Evolutionary conservation across 1,284 basidiomycete species (phyloP).

Genomic region (Tylopilus orsonianus): DNA sequence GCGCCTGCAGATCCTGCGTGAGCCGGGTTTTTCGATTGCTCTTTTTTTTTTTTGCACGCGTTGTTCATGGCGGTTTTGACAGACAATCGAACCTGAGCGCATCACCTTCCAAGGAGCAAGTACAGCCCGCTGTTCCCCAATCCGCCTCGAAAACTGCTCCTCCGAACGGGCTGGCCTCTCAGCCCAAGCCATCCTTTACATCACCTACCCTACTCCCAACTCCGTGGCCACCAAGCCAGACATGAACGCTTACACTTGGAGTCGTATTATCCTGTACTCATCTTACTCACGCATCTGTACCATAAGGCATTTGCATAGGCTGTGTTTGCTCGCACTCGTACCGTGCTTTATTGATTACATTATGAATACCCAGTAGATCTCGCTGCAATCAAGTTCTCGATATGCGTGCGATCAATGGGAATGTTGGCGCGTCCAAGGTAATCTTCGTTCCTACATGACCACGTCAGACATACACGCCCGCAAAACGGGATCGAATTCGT

Average conservation of each 20-base stretch:
- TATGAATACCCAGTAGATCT: slow-evolving; percentile 6
- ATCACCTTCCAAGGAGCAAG: slow-evolving; percentile 40
- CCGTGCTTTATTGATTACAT: slow-evolving; percentile 7
- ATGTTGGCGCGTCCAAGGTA: slow-evolving; percentile 68
- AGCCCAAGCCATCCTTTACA: slow-evolving; percentile 20
- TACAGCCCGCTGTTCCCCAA: slow-evolving; percentile 15
- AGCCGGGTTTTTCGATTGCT: too few species aligned
- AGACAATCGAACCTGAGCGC: slow-evolving; percentile 31
- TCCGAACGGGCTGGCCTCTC: slow-evolving; percentile 23
- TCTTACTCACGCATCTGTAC: slow-evolving; percentile 27
- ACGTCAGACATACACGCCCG: too few species aligned
- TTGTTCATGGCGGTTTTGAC: not conserved
- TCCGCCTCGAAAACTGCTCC: slow-evolving; percentile 22
- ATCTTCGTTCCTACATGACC: slow-evolving; percentile 61
- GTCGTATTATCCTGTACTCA: slow-evolving; percentile 7
- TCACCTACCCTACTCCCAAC: slow-evolving; percentile 27
- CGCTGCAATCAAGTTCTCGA: slow-evolving; percentile 48
- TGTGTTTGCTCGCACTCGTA: not conserved
- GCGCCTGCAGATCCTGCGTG: slow-evolving; percentile 22
- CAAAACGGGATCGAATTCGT: slow-evolving; percentile 18
- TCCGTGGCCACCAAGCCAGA: slow-evolving; percentile 23
- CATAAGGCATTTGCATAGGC: slow-evolving; percentile 25
- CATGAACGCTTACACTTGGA: slow-evolving; percentile 3
- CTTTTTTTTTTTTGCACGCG: not conserved
- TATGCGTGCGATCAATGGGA: slow-evolving; percentile 51